Base-by-base conservation (phyloP, 805 yeast genomes). In the Schwanniomyces polymorphus region DNA sequence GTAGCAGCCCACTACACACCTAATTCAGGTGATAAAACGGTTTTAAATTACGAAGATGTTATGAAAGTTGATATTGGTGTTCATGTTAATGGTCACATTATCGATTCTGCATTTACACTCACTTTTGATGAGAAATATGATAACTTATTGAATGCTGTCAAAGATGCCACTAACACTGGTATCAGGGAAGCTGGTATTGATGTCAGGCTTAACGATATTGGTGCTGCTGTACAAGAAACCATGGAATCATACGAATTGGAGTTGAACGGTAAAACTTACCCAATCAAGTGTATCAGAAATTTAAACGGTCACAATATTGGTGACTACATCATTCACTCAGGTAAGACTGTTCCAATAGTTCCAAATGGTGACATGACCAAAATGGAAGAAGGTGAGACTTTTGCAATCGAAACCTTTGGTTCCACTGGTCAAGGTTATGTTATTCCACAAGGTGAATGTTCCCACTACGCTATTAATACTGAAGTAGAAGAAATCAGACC, bases 1-100 rank as follows among this genome's bases (percentile, higher is more conserved):
- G 85, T 90, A 62, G 99, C 99, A 23, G 99, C 99, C 0, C 99
- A 94, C 65, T 94, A 91, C 69, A 92, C 98, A 0, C 99, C 99
- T 11, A 94, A 94, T 70, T 86, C 92, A 5, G 97, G 97, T 10
- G 99, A 94, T 65, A 89, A 83, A 59, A 79, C 88, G 6, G 86
- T 87, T 1, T 73, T 94, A 55, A 74, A 79, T 50, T 82, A 90
- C 58, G 96, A 89, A 50, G 99, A 94, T 66, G 97, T 94, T 41
- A 82, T 94, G 89, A 94, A 94, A 72, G 92, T 94, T 34, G 99
- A 94, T 65, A 82, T 92, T 60, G 99, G 99, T 55, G 97, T 94
- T 18, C 99, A 94, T 62, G 88, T 92, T 35, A 89, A 94, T 60
- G 99, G 99, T 12, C 83, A 83, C 59, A 94, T 94, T 59, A 84